phyloP scores from a whole-genome alignment of 306 rosid genomes.

The Cicer arietinum region DNA sequence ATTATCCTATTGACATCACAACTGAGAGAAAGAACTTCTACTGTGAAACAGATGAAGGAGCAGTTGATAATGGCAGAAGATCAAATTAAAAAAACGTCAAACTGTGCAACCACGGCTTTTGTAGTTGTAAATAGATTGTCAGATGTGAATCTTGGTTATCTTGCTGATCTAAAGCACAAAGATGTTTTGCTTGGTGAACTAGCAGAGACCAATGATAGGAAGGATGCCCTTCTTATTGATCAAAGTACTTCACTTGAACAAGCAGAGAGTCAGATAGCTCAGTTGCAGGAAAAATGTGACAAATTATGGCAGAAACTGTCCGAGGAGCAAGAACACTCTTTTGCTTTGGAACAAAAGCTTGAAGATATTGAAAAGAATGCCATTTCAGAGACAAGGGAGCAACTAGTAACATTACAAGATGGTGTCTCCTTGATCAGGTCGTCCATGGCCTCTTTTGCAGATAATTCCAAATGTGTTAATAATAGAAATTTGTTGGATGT shows the following conservation, averaged over 20 bases:
- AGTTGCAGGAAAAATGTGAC: constrained; percentile 57
- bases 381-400: constrained; percentile 72
- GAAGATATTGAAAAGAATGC: constrained; percentile 62
- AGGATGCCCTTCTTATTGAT: constrained; percentile 60
- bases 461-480: constrained; percentile 52
- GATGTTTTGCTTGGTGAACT: constrained; percentile 58
- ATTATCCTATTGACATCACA: constrained; percentile 56
- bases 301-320: constrained; percentile 61
- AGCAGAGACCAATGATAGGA: constrained; percentile 56
- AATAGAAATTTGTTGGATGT: constrained; percentile 50
- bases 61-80: constrained; percentile 62
- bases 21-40: constrained; percentile 56
- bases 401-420: constrained; percentile 68
- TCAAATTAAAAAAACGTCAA: constrained; percentile 59
- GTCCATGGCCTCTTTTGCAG: constrained; percentile 64
- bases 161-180: constrained; percentile 57
- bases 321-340: constrained; percentile 63
- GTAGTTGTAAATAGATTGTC: constrained; percentile 75
- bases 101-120: constrained; percentile 78
- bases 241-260: constrained; percentile 59
- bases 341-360: constrained; percentile 62
- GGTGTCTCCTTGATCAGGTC: constrained; percentile 79
- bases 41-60: constrained; percentile 55
- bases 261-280: constrained; percentile 59
- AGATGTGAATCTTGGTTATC: constrained; percentile 60